Percentiles rank a stretch among this genome's conserved stretches.
phyloP scores from a whole-genome alignment of 2,329 filamentous ascomycete species.

The Aspergillus quadrilineatus region DNA sequence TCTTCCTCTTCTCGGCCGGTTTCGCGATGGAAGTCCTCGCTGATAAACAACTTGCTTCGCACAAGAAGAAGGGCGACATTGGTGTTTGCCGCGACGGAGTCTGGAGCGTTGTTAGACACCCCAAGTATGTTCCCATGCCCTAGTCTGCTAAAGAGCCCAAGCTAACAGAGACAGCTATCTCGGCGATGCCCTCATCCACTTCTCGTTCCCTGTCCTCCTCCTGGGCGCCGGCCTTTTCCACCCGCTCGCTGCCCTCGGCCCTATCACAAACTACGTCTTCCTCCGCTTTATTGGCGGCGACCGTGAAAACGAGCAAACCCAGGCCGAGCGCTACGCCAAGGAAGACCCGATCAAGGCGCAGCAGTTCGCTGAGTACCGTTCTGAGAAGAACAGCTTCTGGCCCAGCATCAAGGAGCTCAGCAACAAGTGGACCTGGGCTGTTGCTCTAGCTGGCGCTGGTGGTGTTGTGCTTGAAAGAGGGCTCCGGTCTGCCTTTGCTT shows the following conservation, averaged over 20 bases:
- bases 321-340: constrained; percentile 54
- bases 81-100: constrained; percentile 57
- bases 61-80: constrained; percentile 43
- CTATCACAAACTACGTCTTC: constrained; percentile 59
- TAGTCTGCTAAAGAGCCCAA: background rate
- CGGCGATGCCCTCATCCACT: constrained; percentile 59
- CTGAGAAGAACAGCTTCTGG: constrained; percentile 62
- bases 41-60: constrained; percentile 56
- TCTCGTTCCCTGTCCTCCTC: constrained; percentile 60
- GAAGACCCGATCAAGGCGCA: constrained; percentile 53
- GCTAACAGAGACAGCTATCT: constrained; percentile 50
- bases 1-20: constrained; percentile 58
- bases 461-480: constrained; percentile 50
- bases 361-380: constrained; percentile 53
- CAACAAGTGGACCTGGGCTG: constrained; percentile 59
- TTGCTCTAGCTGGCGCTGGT: constrained; percentile 51
- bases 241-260: constrained; percentile 56
- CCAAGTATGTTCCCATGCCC: constrained; percentile 51
- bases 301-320: constrained; percentile 54
- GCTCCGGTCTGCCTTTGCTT: constrained; percentile 12
- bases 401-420: constrained; percentile 49
- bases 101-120: constrained; percentile 62
- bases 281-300: constrained; percentile 59
- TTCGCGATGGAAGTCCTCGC: constrained; percentile 58
- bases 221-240: constrained; percentile 53